Percentiles rank a stretch among this genome's conserved stretches.
phyloP scores from a whole-genome alignment of 306 rosid genomes.

The Vicia villosa region DNA sequence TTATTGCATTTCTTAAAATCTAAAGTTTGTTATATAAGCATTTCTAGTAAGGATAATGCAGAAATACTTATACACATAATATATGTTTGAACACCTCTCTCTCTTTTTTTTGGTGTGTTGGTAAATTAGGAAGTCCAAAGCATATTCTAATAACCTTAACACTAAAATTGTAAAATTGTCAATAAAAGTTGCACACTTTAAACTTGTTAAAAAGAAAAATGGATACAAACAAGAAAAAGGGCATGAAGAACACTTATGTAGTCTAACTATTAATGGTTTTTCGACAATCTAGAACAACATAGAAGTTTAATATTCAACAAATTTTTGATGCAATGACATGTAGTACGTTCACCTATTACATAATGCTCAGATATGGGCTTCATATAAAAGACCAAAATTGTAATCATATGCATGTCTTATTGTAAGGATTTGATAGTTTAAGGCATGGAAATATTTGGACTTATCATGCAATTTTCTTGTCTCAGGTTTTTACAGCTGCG shows the following conservation, averaged over 20 bases:
- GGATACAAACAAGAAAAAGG: constrained; percentile 23
- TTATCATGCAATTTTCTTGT: constrained; percentile 42
- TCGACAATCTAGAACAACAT: constrained; percentile 4
- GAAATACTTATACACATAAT: constrained; percentile 15
- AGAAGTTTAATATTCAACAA: constrained; percentile 24
- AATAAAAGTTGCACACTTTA: constrained; percentile 5
- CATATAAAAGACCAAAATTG: constrained; percentile 17
- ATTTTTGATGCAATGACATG: constrained; percentile 26
- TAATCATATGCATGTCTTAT: constrained; percentile 12
- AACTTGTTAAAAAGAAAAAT: constrained; percentile 12
- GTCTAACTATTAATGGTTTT: constrained; percentile 15
- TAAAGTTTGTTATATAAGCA: background rate
- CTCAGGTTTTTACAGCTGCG: constrained; percentile 95
- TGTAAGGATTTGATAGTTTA: constrained; percentile 30
- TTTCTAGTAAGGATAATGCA: background rate
- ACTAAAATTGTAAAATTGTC: background rate
- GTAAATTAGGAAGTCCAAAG: constrained; percentile 19
- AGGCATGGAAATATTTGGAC: constrained; percentile 28
- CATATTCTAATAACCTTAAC: constrained; percentile 6
- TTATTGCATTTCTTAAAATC: constrained; percentile 5
- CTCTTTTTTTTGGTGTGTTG: background rate
- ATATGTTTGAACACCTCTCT: background rate
- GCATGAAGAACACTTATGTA: constrained; percentile 24
- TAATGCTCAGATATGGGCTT: constrained; percentile 21
- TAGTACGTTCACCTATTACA: constrained; percentile 19